A percentile compares a stretch with the other conserved stretches of the same genome.
These are phyloP conservation scores for Mucor saturninus DNA, from an alignment of 371 early-diverging fungal genomes.

Conservation along the genomic window DNA sequence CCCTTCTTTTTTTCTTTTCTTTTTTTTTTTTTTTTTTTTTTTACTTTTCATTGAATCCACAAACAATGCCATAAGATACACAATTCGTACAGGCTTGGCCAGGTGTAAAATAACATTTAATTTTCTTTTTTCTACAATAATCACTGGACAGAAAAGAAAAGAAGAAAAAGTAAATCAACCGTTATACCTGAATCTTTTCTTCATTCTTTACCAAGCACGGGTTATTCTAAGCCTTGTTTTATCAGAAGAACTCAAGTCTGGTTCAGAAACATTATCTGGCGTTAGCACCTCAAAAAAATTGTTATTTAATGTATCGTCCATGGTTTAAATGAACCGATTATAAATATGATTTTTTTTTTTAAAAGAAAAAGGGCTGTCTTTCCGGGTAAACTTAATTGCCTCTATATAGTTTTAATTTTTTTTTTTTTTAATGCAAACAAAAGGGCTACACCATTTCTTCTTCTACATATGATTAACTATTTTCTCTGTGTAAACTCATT, in stretches of 20 bases:
- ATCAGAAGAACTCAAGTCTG: constrained; percentile 18
- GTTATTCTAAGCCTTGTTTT: constrained; percentile 45
- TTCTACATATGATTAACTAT: too few species aligned
- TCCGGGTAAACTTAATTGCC: too few species aligned
- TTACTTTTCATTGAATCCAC: constrained; percentile 42
- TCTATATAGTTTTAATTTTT: too few species aligned
- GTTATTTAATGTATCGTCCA: not conserved
- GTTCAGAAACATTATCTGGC: constrained; percentile 17
- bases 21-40: not conserved
- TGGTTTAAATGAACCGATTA: not conserved
- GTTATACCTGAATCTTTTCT: not conserved
- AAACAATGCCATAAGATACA: constrained; percentile 23
- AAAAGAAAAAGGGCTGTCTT: not conserved
- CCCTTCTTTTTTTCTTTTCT: not conserved
- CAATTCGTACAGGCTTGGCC: constrained; percentile 36
- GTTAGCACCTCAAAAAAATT: constrained; percentile 11
- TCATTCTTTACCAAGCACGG: constrained; percentile 42
- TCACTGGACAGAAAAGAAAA: constrained; percentile 21
- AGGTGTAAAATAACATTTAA: constrained; percentile 34
- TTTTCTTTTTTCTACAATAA: constrained; percentile 42
- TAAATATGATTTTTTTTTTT: not conserved
- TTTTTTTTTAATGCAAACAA: too few species aligned
- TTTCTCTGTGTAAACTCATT: too few species aligned
- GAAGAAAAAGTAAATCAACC: not conserved
- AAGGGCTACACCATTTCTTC: too few species aligned